These are phyloP conservation scores for Brettanomyces naardenensis DNA, from an alignment of 805 yeast species.

Conservation along the genomic window DNA sequence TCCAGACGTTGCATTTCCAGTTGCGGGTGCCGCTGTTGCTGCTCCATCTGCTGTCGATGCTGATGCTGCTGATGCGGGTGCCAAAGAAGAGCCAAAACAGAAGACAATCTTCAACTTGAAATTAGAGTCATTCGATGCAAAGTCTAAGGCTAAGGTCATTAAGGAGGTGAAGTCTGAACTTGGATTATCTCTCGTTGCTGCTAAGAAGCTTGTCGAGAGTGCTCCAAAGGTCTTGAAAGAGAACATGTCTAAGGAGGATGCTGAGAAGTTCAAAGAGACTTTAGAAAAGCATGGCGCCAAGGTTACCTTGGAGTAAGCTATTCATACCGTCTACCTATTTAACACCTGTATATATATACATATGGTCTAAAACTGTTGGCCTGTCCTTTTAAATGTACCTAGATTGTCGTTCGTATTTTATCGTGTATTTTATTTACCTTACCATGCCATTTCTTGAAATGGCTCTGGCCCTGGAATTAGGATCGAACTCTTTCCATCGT, in stretches of 20 bases:
- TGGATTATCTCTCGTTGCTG: conserved; percentile 90
- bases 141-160: conserved; percentile 93
- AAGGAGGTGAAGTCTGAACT: conserved; percentile 91
- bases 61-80: conserved; percentile 64
- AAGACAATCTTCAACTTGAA: conserved; percentile 89
- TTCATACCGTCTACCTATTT: background rate
- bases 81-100: conserved; percentile 77
- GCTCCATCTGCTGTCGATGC: conserved; percentile 60
- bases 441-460: too few relatives aligned
- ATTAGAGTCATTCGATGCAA: conserved; percentile 89
- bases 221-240: conserved; percentile 97
- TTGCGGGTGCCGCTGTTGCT: conserved; percentile 51
- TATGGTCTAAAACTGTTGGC: background rate
- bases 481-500: too few relatives aligned
- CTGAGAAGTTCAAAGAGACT: conserved; percentile 89
- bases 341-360: conserved; percentile 2
- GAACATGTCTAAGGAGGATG: conserved; percentile 92
- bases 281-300: conserved; percentile 95
- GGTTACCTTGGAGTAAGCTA: conserved; percentile 72
- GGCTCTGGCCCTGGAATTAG: too few relatives aligned
- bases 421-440: too few relatives aligned
- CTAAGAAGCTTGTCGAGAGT: conserved; percentile 94
- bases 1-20: conserved; percentile 85
- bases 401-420: background rate
- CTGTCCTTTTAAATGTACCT: background rate